Conservation (phyloP, 129 eudicot species). For the Saposhnikovia divaricata region DNA sequence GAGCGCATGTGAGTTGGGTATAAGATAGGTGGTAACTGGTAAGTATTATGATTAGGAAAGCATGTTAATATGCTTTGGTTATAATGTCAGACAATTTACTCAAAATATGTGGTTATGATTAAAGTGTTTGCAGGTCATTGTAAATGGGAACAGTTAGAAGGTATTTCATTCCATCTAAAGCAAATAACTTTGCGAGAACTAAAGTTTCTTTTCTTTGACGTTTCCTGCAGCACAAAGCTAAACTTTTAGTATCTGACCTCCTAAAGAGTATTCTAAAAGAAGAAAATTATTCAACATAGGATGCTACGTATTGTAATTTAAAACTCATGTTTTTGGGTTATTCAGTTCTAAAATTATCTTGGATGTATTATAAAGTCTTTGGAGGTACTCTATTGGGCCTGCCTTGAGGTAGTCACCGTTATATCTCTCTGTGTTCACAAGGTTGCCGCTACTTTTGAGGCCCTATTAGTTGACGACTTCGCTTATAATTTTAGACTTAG, state of each 20-base stretch:
- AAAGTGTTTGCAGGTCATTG: background rate
- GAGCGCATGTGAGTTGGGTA: background rate
- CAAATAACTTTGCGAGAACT: background rate
- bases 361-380: background rate
- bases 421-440: background rate
- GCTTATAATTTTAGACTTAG: background rate
- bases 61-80: background rate
- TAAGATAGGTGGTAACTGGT: no score
- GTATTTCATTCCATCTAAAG: background rate
- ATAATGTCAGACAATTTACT: background rate
- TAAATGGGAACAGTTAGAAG: background rate
- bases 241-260: background rate
- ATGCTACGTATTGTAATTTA: background rate
- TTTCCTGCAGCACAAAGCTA: background rate
- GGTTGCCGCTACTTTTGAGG: background rate
- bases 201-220: background rate
- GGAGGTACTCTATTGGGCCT: background rate
- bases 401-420: background rate
- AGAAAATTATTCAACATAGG: background rate
- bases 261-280: background rate
- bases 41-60: background rate
- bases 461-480: background rate
- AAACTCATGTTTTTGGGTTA: background rate
- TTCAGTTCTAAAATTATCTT: background rate
- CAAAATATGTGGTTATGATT: background rate